A percentile compares a stretch with the other conserved stretches of the same genome.
phyloP scores from a whole-genome alignment of 148 eudicot species.

The Rhododendron williamsianum region DNA sequence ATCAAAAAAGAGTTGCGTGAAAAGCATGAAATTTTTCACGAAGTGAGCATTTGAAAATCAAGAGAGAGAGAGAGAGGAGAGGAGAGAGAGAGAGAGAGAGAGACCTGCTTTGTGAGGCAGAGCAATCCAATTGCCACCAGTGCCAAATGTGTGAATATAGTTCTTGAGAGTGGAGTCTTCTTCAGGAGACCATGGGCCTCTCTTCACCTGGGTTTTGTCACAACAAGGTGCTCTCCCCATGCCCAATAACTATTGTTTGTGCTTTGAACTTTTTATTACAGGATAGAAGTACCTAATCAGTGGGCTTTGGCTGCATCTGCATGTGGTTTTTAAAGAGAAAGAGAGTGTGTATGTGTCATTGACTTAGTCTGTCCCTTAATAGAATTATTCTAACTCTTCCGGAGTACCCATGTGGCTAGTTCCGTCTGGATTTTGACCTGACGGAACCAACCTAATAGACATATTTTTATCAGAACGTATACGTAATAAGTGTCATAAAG shows the following conservation, averaged over 20 bases:
- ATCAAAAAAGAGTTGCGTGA: background rate
- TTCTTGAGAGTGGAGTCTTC: slow-evolving; percentile 56
- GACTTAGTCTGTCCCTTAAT: background rate
- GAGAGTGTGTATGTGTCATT: background rate
- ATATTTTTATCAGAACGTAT: too few relatives aligned
- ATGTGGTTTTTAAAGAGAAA: background rate
- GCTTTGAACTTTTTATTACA: background rate
- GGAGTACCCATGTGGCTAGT: too few relatives aligned
- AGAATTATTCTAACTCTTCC: too few relatives aligned
- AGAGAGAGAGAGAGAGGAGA: background rate
- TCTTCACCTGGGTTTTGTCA: slow-evolving; percentile 60
- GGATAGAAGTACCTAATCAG: too few relatives aligned
- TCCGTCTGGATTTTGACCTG: too few relatives aligned
- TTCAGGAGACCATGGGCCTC: slow-evolving; percentile 78
- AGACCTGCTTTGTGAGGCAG: slow-evolving; percentile 55
- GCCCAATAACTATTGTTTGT: too few relatives aligned
- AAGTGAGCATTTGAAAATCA: background rate
- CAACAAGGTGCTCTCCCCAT: slow-evolving; percentile 86
- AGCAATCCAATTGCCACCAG: slow-evolving; percentile 72
- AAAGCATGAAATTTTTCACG: background rate
- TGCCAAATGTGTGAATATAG: slow-evolving; percentile 45
- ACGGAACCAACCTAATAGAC: too few relatives aligned
- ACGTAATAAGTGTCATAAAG: too few relatives aligned
- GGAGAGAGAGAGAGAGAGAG: slow-evolving; percentile 7
- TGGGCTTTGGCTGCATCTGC: background rate